Base-by-base conservation (phyloP, 352 stramenopile genomes). In the Pythium monospermum region DNA sequence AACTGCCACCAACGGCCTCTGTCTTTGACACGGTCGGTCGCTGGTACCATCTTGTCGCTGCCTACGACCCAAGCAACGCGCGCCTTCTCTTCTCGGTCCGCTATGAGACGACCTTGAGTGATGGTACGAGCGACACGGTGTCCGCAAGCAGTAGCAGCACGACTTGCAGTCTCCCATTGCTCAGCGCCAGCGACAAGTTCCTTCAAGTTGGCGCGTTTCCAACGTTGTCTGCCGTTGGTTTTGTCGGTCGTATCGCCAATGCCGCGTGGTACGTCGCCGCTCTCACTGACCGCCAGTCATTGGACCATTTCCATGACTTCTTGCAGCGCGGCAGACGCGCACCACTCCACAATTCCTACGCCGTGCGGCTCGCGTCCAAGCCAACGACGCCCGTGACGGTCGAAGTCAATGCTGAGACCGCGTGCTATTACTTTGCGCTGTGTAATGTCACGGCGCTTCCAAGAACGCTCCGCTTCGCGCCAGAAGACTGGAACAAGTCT, bases 231-330 rank as follows among this genome's bases (percentile, higher is more conserved):
- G 3, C 3, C n/a, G 3, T 36, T n/a, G 44, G 77, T 0, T 74
- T 86, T 44, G 25, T 66, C 1, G 77, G 77, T 0, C 46, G 50
- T 2, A 21, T 83, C 5, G 61, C 77, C 0, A 75, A 55, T 45
- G 73, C 79, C 6, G 73, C 76, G 6, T 89, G 70, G 73, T 91
- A 86, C 38, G 54, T 73, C 12, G 57, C 52, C 11, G 64, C 65
- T 3, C 53, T 89, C 3, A 59, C 52, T 0, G 44, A 37, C 4
- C 58, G 49, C 1, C 73, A 83, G 43, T 57, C 73, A 0, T 49
- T 87, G 5, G 77, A 91, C 25, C 81, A 91, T 37, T 89, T 80
- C 41, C 72, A 83, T 45, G 74, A 89, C 45, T 83, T 88, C 54
- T 33, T 82, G 11, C 28, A 60, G 4, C 69, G 65, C 0, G 40